A percentile compares a stretch with the other conserved stretches of the same genome.
Conservation (phyloP, 352 stramenopile genomes). For the Hyaloperonospora arabidopsidis region DNA sequence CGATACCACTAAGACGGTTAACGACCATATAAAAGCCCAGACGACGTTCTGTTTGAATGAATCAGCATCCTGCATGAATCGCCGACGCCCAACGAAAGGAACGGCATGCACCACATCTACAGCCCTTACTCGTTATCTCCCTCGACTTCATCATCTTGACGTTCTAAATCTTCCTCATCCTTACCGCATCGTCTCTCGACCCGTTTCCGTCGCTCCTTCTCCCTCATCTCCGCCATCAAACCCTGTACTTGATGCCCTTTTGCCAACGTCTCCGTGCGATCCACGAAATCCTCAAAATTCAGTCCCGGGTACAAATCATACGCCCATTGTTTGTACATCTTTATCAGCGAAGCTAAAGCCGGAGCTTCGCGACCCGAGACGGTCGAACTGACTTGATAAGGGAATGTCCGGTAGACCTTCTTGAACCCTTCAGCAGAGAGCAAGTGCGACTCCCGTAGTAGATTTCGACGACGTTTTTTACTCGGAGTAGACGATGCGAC, state of each 20-base stretch:
- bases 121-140: constrained; percentile 23
- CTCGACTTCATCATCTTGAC: constrained; percentile 18
- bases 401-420: constrained; percentile 66
- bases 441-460: constrained; percentile 60
- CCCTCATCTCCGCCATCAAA: constrained; percentile 48
- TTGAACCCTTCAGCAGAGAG: constrained; percentile 54
- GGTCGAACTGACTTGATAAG: constrained; percentile 48
- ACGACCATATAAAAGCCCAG: no score
- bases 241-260: constrained; percentile 57
- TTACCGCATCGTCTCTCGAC: constrained; percentile 7
- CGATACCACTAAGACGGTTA: no score
- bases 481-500: neutral
- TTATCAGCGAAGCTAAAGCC: constrained; percentile 53
- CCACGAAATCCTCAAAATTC: constrained; percentile 80
- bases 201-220: constrained; percentile 45
- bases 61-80: no score
- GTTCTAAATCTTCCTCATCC: constrained; percentile 5
- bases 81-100: no score
- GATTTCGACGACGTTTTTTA: constrained; percentile 41
- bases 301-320: constrained; percentile 75
- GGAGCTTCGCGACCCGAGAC: constrained; percentile 59
- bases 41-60: no score
- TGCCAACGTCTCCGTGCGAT: constrained; percentile 47
- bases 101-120: no score
- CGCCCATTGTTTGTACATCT: constrained; percentile 83